A percentile compares a stretch with the other conserved stretches of the same genome.
Evolutionary conservation across 306 rosid genomes (phyloP).

Genomic region (Prunus armeniaca): DNA sequence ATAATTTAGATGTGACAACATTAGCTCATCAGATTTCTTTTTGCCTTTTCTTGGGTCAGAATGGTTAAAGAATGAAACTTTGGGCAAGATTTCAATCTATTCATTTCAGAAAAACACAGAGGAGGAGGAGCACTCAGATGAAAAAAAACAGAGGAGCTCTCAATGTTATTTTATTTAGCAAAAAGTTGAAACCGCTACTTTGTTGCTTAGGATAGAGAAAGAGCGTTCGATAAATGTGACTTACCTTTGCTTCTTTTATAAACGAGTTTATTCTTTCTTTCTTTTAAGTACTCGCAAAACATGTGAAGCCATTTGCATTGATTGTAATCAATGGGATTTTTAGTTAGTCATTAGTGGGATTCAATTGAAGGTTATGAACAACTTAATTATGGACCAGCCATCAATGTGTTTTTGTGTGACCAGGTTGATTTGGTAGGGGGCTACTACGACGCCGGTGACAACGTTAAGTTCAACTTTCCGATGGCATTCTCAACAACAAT

Average conservation of each 20-base stretch:
- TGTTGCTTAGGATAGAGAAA: neutral
- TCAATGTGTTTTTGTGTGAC: neutral
- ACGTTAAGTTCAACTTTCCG: conserved; percentile 24
- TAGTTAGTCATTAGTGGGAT: neutral
- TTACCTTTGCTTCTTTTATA: no score
- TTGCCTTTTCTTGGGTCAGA: neutral
- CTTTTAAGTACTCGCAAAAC: neutral
- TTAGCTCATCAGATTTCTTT: no score
- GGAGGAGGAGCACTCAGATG: no score
- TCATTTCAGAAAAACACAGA: neutral
- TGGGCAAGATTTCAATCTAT: neutral
- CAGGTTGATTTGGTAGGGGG: conserved; percentile 25
- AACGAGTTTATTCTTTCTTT: no score
- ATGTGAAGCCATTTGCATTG: neutral
- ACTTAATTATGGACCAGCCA: neutral
- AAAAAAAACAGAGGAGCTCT: no score
- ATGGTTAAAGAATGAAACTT: neutral
- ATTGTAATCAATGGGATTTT: neutral
- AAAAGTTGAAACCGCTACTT: neutral
- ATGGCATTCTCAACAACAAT: conserved; percentile 26
- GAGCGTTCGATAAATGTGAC: neutral
- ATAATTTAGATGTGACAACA: no score
- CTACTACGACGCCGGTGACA: conserved; percentile 24
- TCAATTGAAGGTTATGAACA: neutral
- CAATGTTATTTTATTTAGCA: no score